phyloP scores from a whole-genome alignment of 768 basidiomycete genomes.

The Leccinellum rugosiceps region DNA sequence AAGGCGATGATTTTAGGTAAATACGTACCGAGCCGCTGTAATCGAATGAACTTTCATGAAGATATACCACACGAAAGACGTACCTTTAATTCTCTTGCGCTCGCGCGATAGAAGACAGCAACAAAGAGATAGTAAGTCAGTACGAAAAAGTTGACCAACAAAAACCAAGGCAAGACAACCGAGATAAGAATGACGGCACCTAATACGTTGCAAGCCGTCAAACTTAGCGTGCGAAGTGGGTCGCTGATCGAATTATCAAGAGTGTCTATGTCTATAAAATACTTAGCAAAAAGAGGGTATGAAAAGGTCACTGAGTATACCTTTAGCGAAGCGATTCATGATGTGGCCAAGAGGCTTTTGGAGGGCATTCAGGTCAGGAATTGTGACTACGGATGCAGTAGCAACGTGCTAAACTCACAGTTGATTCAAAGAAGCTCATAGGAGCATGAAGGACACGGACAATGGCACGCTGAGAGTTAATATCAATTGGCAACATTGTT shows the following conservation, averaged over 20 bases:
- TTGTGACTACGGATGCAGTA: not conserved
- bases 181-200: conserved; percentile 79
- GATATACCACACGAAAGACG: conserved; percentile 4
- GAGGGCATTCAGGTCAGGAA: not conserved
- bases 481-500: not conserved
- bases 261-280: conserved; percentile 61
- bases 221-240: conserved; percentile 67
- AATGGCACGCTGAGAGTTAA: conserved; percentile 48
- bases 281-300: not conserved
- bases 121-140: conserved; percentile 61
- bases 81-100: conserved; percentile 84
- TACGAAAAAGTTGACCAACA: conserved; percentile 67
- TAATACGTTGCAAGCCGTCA: conserved; percentile 60
- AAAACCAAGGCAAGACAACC: conserved; percentile 79
- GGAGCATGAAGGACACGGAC: conserved; percentile 77
- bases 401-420: conserved; percentile 38
- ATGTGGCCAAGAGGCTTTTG: conserved; percentile 76
- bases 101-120: conserved; percentile 80
- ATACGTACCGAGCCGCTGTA: conserved; percentile 51
- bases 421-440: conserved; percentile 89
- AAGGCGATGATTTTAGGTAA: not conserved
- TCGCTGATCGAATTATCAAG: conserved; percentile 77
- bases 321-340: conserved; percentile 88
- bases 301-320: conserved; percentile 26
- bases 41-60: conserved; percentile 3